Evolutionary conservation across 2,329 filamentous ascomycete genomes (phyloP), one percentile per base, ranked within the genome.

Genomic region (Colletotrichum orchidophilum): DNA sequence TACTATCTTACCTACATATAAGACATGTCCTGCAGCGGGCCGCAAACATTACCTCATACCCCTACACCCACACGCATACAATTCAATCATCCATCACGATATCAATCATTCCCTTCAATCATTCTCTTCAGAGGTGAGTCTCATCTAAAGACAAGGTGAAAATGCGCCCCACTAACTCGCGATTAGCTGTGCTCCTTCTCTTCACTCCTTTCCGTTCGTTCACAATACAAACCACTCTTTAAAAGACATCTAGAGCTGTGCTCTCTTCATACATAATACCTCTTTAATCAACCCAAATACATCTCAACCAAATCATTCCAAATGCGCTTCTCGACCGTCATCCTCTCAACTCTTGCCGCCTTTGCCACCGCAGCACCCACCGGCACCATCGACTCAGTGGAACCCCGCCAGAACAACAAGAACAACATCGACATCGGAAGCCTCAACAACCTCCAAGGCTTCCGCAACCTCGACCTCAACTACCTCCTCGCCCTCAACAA

Each of bases 291-390:
- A 24, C 2, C 21, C 11, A 58, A 59, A 50, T 53, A n/a, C 29
- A 74, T 60, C 62, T 70, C 73, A 73, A 76, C 74, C 75, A 73
- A 76, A 72, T 64, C 75, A 74, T 66, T 78, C 83, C 87, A 82
- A 74, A 88, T 88, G 86, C 86, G 87, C 83, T 78, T 81, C 79
- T 78, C 82, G 62, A 81, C 81, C 73, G 76, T 87, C 79, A 71
- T 88, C 78, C 76, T 81, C 76, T 79, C 82, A 77, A 80, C 80
- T 69, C 80, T 87, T 65, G 84, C 84, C 74, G 82, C 84, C 73
- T 76, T 86, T 72, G 83, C 79, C 72, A 74, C 77, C 63, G 85
- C 85, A 61, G 83, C 84, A 59, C 85, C 86, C 53, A 66, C 66
- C n/a, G n/a, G n/a, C n/a, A n/a, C n/a, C 65, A 80, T 77, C 75